These are phyloP conservation scores for Aspergillus sp. DNA, from an alignment of 2,329 filamentous ascomycete genomes.

Conservation along the genomic window DNA sequence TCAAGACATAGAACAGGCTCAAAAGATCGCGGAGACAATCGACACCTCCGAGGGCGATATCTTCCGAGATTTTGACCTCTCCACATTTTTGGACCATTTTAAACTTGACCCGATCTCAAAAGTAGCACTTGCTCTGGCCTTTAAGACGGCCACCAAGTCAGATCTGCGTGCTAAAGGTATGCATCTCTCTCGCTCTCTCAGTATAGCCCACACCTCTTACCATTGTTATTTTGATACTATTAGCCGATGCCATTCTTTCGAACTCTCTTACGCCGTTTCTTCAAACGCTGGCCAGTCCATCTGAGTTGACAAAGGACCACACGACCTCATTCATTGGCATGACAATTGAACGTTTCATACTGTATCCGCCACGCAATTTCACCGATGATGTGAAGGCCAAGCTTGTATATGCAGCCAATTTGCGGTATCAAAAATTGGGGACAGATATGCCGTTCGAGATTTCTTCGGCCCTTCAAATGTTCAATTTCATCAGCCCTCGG, in stretches of 20 bases:
- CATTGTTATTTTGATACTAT: background rate
- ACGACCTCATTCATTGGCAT: constrained; percentile 63
- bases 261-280: constrained; percentile 71
- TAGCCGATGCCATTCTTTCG: constrained; percentile 84
- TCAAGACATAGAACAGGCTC: constrained; percentile 70
- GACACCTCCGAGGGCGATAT: constrained; percentile 85
- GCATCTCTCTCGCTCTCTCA: constrained; percentile 11
- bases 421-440: constrained; percentile 58
- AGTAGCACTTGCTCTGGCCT: constrained; percentile 77
- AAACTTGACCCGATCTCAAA: constrained; percentile 83
- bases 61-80: constrained; percentile 93
- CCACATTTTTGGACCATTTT: constrained; percentile 92
- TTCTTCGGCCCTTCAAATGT: constrained; percentile 38
- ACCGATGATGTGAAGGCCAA: constrained; percentile 65
- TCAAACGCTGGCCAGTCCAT: constrained; percentile 61
- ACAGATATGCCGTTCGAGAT: constrained; percentile 36
- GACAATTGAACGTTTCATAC: constrained; percentile 77
- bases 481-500: constrained; percentile 35
- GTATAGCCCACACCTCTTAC: background rate
- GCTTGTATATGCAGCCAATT: constrained; percentile 53
- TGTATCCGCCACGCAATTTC: constrained; percentile 79
- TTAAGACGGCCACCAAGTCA: constrained; percentile 69
- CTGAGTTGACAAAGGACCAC: constrained; percentile 57
- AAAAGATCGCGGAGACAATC: constrained; percentile 87
- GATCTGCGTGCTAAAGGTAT: constrained; percentile 86